A percentile compares a stretch with the other conserved stretches of the same genome.
Evolutionary conservation across 2,329 filamentous ascomycete genomes (phyloP).

Genomic region (Capronia coronata): DNA sequence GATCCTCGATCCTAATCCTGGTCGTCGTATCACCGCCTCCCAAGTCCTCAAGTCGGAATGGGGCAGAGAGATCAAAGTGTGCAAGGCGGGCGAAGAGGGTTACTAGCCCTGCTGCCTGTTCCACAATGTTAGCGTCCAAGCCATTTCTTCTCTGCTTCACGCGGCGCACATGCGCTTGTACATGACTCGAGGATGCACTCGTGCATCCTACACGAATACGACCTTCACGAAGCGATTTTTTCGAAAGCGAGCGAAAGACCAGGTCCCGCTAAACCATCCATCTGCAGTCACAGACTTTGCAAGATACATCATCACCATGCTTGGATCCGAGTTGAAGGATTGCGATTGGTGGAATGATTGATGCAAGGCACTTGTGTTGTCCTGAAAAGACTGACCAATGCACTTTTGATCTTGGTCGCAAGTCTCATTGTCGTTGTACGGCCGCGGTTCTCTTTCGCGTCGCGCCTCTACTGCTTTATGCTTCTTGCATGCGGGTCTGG

Average conservation of each 20-base stretch:
- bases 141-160: too few relatives aligned
- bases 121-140: background rate
- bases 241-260: conserved; percentile 13
- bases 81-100: conserved; percentile 93
- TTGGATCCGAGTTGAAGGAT: background rate
- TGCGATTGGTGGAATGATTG: background rate
- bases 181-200: conserved; percentile 5
- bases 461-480: background rate
- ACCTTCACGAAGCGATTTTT: conserved; percentile 18
- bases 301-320: conserved; percentile 1
- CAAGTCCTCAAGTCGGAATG: conserved; percentile 98
- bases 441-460: background rate
- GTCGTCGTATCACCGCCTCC: conserved; percentile 84
- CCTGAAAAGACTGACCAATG: background rate
- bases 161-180: background rate
- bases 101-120: conserved; percentile 47
- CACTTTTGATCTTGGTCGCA: background rate
- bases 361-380: background rate
- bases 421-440: background rate
- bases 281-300: background rate
- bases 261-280: conserved; percentile 4
- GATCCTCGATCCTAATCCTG: conserved; percentile 89
- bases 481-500: background rate
- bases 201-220: conserved; percentile 16
- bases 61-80: conserved; percentile 95